Percentiles rank a stretch among this genome's conserved stretches.
phyloP scores from a whole-genome alignment of 331 rosid species.

The Phaseolus coccineus region DNA sequence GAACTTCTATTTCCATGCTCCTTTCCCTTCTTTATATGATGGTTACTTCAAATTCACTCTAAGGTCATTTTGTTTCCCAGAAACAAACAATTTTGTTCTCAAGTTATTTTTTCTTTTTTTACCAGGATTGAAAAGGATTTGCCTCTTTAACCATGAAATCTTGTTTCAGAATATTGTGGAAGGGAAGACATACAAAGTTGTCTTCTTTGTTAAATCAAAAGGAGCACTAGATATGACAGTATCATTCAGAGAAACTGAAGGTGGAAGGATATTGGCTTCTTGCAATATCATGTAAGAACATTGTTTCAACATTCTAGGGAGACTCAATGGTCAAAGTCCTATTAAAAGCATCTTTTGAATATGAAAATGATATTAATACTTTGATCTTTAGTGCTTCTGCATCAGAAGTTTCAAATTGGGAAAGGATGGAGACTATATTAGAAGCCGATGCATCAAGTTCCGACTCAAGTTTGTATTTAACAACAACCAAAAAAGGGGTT shows the following conservation, averaged over 20 bases:
- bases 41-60: too few species aligned
- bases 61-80: neutral
- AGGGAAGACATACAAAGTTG: constrained; percentile 66
- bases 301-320: constrained; percentile 9
- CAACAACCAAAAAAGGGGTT: constrained; percentile 57
- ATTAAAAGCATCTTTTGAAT: neutral
- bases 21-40: neutral
- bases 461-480: constrained; percentile 62
- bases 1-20: neutral
- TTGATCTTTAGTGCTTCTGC: constrained; percentile 51
- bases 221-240: constrained; percentile 58
- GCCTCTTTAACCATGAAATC: neutral
- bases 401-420: constrained; percentile 64
- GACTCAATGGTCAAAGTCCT: neutral
- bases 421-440: constrained; percentile 51
- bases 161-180: constrained; percentile 64
- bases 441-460: constrained; percentile 55
- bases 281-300: constrained; percentile 54
- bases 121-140: neutral
- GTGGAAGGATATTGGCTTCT: constrained; percentile 56
- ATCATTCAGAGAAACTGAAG: constrained; percentile 52
- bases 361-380: neutral
- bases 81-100: neutral
- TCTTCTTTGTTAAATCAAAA: constrained; percentile 56
- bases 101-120: neutral